These are phyloP conservation scores for Conoideocrella luteorostrata DNA, from an alignment of 2,329 filamentous ascomycete genomes.

Conservation along the genomic window DNA sequence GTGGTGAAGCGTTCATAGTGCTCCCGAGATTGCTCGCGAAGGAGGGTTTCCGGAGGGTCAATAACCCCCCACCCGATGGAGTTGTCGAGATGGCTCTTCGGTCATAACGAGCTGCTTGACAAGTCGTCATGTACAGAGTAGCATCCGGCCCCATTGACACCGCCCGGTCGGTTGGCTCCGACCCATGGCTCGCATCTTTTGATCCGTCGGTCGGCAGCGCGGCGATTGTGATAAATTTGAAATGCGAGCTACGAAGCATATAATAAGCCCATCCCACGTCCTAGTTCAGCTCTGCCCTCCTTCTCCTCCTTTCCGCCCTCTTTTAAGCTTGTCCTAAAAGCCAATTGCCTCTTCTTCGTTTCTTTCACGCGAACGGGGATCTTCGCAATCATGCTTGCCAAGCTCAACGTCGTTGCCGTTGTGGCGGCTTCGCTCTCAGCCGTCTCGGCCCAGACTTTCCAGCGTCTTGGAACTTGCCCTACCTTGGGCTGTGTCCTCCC, in stretches of 20 bases:
- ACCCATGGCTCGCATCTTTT: background rate
- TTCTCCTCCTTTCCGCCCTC: background rate
- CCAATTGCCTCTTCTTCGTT: background rate
- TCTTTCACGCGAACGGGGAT: background rate
- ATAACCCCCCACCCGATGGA: constrained; percentile 4
- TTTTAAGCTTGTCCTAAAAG: background rate
- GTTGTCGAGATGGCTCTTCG: background rate
- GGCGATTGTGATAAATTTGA: constrained; percentile 3
- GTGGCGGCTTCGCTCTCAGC: constrained; percentile 29
- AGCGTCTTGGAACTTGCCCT: constrained; percentile 53
- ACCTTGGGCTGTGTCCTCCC: constrained; percentile 54
- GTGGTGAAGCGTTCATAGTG: constrained; percentile 5
- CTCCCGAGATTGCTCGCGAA: background rate
- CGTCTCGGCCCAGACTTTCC: constrained; percentile 51
- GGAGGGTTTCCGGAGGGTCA: background rate
- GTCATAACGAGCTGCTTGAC: background rate
- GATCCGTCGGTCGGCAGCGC: background rate
- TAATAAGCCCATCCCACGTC: background rate
- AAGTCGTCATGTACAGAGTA: background rate
- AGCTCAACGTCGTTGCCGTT: constrained; percentile 27
- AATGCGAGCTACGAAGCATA: constrained; percentile 1
- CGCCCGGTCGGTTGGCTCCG: constrained; percentile 6
- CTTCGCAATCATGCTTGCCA: constrained; percentile 26
- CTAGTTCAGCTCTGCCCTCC: background rate
- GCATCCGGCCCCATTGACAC: background rate